A percentile compares a stretch with the other conserved stretches of the same genome.
Conservation (phyloP, 2,329 filamentous ascomycete species). For the Ustulina deusta region DNA sequence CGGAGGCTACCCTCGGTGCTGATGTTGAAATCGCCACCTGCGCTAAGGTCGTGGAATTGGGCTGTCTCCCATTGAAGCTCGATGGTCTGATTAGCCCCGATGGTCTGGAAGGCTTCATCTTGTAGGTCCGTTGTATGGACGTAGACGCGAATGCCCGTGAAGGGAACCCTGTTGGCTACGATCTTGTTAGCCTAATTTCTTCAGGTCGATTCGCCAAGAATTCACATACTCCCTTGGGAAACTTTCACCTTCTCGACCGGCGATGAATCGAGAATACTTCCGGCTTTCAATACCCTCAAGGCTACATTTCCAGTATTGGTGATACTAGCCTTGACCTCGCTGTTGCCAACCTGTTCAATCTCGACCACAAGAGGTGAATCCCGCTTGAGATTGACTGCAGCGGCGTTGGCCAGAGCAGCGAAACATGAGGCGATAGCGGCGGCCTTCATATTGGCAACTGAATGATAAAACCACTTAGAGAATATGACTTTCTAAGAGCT, state of each 20-base stretch:
- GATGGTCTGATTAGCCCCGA: slow-evolving; percentile 18
- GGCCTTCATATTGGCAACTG: slow-evolving; percentile 22
- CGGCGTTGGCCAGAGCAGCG: slow-evolving; percentile 20
- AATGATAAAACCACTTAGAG: not conserved
- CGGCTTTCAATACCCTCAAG: slow-evolving; percentile 63
- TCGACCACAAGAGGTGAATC: slow-evolving; percentile 54
- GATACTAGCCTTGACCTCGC: slow-evolving; percentile 62
- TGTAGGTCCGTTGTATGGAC: slow-evolving; percentile 19
- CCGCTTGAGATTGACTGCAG: slow-evolving; percentile 10
- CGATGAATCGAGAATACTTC: slow-evolving; percentile 62
- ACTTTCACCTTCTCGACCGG: slow-evolving; percentile 64
- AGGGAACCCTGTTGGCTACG: slow-evolving; percentile 14
- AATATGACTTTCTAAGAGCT: not conserved
- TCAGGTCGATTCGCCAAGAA: not conserved
- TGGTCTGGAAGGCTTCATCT: slow-evolving; percentile 23
- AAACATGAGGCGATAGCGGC: slow-evolving; percentile 15
- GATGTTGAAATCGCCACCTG: slow-evolving; percentile 25
- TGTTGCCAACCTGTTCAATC: slow-evolving; percentile 61
- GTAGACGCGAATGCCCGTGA: slow-evolving; percentile 22
- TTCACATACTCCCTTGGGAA: slow-evolving; percentile 56
- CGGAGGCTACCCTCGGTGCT: slow-evolving; percentile 18
- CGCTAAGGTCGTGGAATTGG: slow-evolving; percentile 22
- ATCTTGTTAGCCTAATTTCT: not conserved
- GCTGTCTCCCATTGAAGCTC: slow-evolving; percentile 24
- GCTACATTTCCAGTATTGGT: slow-evolving; percentile 61